Conservation (phyloP, 495 filamentous ascomycete genomes). For the Podospora pseudocomata region DNA sequence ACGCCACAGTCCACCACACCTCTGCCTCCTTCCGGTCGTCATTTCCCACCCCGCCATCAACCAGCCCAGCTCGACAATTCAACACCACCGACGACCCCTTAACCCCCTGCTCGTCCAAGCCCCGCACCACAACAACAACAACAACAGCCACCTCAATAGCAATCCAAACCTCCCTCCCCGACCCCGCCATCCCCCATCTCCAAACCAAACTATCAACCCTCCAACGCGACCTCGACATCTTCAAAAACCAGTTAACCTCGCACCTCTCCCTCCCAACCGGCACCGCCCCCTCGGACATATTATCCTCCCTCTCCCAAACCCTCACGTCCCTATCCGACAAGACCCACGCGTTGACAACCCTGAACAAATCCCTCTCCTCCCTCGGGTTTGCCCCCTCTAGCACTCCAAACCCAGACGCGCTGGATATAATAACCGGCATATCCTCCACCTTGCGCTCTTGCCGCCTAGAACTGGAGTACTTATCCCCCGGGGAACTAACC, state of each 20-base stretch:
- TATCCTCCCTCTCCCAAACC: background rate
- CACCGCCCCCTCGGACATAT: conserved; percentile 23
- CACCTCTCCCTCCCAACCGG: conserved; percentile 34
- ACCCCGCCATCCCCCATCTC: background rate
- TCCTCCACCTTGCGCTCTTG: conserved; percentile 57
- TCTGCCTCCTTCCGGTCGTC: conserved; percentile 27
- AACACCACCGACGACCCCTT: conserved; percentile 17
- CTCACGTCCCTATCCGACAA: conserved; percentile 39
- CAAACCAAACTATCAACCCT: background rate
- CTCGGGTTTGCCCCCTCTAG: conserved; percentile 55
- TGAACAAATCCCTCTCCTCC: conserved; percentile 28
- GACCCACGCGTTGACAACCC: conserved; percentile 34
- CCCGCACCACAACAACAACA: conserved; percentile 26
- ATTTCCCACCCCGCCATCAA: conserved; percentile 50
- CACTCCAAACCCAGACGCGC: conserved; percentile 13
- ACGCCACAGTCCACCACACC: background rate
- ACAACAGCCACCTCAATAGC: background rate
- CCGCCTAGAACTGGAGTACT: conserved; percentile 62
- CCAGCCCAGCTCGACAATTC: conserved; percentile 34
- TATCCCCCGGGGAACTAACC: conserved; percentile 59
- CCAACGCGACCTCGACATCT: background rate
- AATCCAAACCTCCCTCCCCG: background rate
- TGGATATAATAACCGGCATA: conserved; percentile 53
- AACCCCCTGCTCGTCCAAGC: conserved; percentile 36
- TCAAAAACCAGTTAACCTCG: conserved; percentile 28